A percentile compares a stretch with the other conserved stretches of the same genome.
These are phyloP conservation scores for Cryptococcus floricola DNA, from an alignment of 1,284 basidiomycete genomes.

Conservation along the genomic window DNA sequence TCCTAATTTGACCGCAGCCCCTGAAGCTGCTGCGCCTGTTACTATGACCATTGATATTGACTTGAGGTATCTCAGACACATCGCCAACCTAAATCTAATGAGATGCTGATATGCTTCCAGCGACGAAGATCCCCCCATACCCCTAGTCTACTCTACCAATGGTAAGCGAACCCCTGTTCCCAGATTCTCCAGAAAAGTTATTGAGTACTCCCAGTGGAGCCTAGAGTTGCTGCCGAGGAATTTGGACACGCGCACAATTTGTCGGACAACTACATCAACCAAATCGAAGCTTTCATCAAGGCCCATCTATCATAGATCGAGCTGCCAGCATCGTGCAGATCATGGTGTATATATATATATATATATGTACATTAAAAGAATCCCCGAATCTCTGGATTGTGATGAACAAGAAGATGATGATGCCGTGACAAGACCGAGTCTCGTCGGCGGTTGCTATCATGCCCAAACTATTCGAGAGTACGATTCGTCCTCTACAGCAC, in stretches of 20 bases:
- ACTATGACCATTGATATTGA: constrained; percentile 25
- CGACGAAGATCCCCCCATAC: constrained; percentile 28
- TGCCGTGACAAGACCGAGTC: too few relatives aligned
- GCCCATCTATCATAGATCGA: constrained; percentile 7
- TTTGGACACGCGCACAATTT: constrained; percentile 26
- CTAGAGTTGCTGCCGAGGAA: constrained; percentile 17
- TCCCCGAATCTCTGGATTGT: background rate
- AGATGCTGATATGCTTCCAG: constrained; percentile 7
- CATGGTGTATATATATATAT: background rate
- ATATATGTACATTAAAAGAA: too few relatives aligned
- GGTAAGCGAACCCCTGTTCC: constrained; percentile 12
- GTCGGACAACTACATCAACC: constrained; percentile 29
- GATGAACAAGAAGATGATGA: background rate
- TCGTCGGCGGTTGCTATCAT: background rate
- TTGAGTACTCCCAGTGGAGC: constrained; percentile 18
- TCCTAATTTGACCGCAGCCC: too few relatives aligned
- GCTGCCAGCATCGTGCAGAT: too few relatives aligned
- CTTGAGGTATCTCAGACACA: constrained; percentile 16
- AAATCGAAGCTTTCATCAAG: constrained; percentile 32
- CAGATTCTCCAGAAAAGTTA: background rate
- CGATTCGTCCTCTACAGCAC: background rate
- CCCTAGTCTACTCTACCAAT: constrained; percentile 13
- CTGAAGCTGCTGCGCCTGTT: background rate
- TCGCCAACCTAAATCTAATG: background rate
- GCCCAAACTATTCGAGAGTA: too few relatives aligned